Base-by-base conservation (phyloP, 2,329 filamentous ascomycete genomes). In the Trichoderma afroharzianum region DNA sequence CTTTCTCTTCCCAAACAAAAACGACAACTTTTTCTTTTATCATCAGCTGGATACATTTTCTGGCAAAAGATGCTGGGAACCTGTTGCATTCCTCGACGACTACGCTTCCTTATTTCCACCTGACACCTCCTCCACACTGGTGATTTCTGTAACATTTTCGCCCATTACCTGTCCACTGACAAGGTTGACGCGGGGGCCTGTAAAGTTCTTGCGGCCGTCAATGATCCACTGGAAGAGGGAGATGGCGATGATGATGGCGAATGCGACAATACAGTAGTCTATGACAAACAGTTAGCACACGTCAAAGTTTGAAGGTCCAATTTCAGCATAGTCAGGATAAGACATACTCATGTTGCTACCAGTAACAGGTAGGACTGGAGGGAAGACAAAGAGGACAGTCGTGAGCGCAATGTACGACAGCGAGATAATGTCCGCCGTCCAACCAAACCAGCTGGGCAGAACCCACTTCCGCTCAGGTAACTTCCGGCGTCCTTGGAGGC, bases 311-410 rank as follows among this genome's bases (percentile, higher is more conserved):
- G 11, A 4, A 33, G 12, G 3, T 7, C 0, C 21, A 9, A 3
- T 14, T 18, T 21, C 6, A 5, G 21, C 4, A 4, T 2, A 24
- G 3, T 3, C 14, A 1, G 21, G 14, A 6, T 39, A 11, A 1
- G 24, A 67, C 75, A 2, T 63, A 77, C 76, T 94, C 91, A 93
- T 93, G 78, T 87, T 92, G 74, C 83, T 88, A 2, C 87, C 86
- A 0, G 88, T 88, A 0, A 91, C 90, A 0, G 90, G 91, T 3
- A 90, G 75, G 0, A 84, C 85, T 0, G 91, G 91, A 1, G 92
- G 91, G 77, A 93, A 92, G 33, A 93, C 82, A 79, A 93, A 93
- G 0, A 94, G 84, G 0, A 93, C 88, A 0, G 90, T 93, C 0
- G 91, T 93, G 6, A 93, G 81, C 9, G 88, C 80, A 2, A 91